Base-by-base conservation (phyloP, 2,329 filamentous ascomycete species). In the Colletotrichum nymphaeae region DNA sequence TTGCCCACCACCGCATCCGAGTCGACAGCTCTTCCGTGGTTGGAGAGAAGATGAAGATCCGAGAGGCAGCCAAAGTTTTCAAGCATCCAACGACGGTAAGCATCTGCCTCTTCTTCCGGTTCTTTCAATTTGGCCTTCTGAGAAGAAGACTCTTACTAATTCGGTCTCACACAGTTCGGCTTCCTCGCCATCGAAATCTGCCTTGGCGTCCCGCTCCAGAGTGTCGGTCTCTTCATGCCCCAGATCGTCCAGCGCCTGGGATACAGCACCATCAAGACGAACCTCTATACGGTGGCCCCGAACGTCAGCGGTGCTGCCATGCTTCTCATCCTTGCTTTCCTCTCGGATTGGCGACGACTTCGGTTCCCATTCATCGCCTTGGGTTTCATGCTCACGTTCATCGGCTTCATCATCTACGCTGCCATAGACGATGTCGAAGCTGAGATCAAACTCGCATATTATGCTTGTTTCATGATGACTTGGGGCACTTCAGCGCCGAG, bases 211-310 rank as follows among this genome's bases (percentile, higher is more conserved):
- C 89, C 89, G 1, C 80, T 91, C 9, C 88, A 90, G 79, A 86
- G 84, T 4, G 89, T 91, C 19, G 78, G 81, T 2, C 83, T 90
- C 3, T 90, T 89, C 79, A 78, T 90, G 69, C 88, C 88, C 0
- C 88, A 90, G 76, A 90, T 90, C 26, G 59, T 73, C 0, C 70
- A 73, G 8, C 76, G 87, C 4, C 80, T 90, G 1, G 84, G 85
- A 4, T 87, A 85, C 75, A 81, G 82, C 53, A 83, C 85, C 2
- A 82, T 90, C 76, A 88, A 87, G 80, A 95, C 93, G 0, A 96
- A 97, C 77, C 86, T 96, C 0, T 95, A 94, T 82, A 95, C 94
- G 0, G 93, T 96, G 0, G 94, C 94, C 0, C 94, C 94, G 1
- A 96, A 95, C 77, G 88, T 94, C 58, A 90, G 90, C 0, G 94